Conservation (phyloP, 2,329 filamentous ascomycete species). For the Cordyceps fumosorosea region DNA sequence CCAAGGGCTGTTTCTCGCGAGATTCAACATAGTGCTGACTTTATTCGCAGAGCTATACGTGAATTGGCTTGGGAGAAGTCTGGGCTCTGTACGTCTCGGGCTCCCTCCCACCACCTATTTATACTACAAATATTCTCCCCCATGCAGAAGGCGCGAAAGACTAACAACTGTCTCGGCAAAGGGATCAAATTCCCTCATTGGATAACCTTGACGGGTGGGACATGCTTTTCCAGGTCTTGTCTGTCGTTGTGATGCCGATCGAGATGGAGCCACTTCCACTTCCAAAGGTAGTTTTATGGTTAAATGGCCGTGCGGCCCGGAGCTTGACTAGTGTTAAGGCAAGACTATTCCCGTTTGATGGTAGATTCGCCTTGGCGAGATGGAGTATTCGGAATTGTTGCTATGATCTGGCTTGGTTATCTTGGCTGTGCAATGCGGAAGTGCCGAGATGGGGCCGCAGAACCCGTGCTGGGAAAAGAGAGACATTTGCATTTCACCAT, state of each 20-base stretch:
- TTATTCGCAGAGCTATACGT: neutral
- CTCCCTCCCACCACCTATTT: neutral
- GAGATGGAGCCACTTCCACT: neutral
- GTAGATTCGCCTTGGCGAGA: slow-evolving; percentile 3
- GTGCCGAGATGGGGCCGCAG: no score
- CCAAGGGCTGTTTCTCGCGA: neutral
- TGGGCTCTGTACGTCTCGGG: neutral
- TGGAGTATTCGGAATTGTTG: neutral
- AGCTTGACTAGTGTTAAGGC: neutral
- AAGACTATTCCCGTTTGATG: neutral
- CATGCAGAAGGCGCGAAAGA: neutral
- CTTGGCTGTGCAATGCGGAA: no score
- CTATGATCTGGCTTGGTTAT: neutral
- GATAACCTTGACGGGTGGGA: neutral
- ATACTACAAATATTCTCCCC: neutral
- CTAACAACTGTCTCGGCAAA: neutral
- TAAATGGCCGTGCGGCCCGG: neutral
- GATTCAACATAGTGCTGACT: neutral
- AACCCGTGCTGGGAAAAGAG: no score
- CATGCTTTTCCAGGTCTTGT: no score
- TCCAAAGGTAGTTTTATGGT: neutral
- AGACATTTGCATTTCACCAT: no score
- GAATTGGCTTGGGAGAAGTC: neutral
- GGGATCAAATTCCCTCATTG: neutral
- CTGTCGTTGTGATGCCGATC: no score